phyloP scores from a whole-genome alignment of 176 grass and related monocot genomes.

The Aegilops tauschii region DNA sequence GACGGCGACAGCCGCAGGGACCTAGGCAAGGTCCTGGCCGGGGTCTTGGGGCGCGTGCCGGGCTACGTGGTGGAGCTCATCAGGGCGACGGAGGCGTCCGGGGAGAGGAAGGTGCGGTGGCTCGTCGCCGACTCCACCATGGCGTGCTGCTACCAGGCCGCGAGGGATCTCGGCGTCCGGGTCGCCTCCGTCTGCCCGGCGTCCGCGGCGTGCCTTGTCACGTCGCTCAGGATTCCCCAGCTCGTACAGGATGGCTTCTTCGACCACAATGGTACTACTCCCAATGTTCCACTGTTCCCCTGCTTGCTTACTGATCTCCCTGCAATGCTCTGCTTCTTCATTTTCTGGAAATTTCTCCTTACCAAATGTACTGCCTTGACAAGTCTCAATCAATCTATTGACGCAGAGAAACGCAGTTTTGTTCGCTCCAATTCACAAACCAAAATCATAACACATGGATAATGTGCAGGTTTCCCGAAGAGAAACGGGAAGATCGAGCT shows the following conservation, averaged over 20 bases:
- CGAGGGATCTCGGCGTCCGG: slow-evolving; percentile 38
- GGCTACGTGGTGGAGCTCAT: slow-evolving; percentile 25
- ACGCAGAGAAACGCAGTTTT: too few relatives aligned
- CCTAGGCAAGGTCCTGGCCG: slow-evolving; percentile 42
- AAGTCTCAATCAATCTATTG: too few relatives aligned
- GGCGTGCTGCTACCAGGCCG: slow-evolving; percentile 50
- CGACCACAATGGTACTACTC: slow-evolving; percentile 38
- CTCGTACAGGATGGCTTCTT: slow-evolving; percentile 44
- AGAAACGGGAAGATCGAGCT: too few relatives aligned
- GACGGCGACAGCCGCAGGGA: slow-evolving; percentile 60
- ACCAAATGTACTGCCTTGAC: too few relatives aligned
- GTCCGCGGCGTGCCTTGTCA: slow-evolving; percentile 21
- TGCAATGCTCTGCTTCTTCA: too few relatives aligned
- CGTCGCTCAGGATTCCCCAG: slow-evolving; percentile 45
- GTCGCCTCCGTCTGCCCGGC: slow-evolving; percentile 39
- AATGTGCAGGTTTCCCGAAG: too few relatives aligned
- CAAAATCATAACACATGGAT: too few relatives aligned
- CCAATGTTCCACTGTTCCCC: too few relatives aligned
- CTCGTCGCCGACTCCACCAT: slow-evolving; percentile 55
- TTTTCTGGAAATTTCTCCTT: too few relatives aligned
- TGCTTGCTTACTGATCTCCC: too few relatives aligned
- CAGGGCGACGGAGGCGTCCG: slow-evolving; percentile 8
- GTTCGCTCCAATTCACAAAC: too few relatives aligned
- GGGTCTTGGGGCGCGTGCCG: slow-evolving; percentile 22
- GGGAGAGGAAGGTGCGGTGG: slow-evolving; percentile 19